Conservation (phyloP, 176 grass and related monocot genomes). For the Oryza coarctata region DNA sequence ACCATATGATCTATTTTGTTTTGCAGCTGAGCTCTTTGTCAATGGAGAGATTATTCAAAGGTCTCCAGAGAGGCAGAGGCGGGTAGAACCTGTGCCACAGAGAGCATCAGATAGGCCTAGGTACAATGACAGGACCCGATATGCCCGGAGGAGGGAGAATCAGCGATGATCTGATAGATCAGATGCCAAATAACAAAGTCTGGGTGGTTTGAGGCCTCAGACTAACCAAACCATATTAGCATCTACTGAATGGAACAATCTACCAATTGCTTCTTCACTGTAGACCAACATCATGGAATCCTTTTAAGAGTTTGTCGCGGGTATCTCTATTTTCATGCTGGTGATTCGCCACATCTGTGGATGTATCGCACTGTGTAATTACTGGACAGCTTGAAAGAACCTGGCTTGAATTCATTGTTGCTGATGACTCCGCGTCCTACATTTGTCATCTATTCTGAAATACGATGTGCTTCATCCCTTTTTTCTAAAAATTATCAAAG, state of each 20-base stretch:
- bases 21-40: slow-evolving; percentile 85
- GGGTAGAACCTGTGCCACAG: slow-evolving; percentile 81
- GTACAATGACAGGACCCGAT: slow-evolving; percentile 85
- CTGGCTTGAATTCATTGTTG: neutral
- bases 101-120: slow-evolving; percentile 74
- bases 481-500: too few species aligned
- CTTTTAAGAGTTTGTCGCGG: neutral
- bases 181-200: slow-evolving; percentile 22
- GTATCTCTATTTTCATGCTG: neutral
- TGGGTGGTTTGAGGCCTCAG: neutral
- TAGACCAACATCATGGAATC: neutral
- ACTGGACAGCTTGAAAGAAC: slow-evolving; percentile 20
- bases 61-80: slow-evolving; percentile 82
- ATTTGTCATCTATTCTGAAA: too few species aligned
- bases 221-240: neutral
- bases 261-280: neutral
- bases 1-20: neutral
- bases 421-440: neutral
- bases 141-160: slow-evolving; percentile 70
- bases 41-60: slow-evolving; percentile 92
- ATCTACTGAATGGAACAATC: slow-evolving; percentile 4
- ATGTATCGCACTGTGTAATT: slow-evolving; percentile 42
- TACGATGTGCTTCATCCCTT: too few species aligned
- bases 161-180: slow-evolving; percentile 42
- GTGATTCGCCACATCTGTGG: slow-evolving; percentile 4